Conservation (phyloP, 306 rosid genomes). For the Acacia confusa region DNA sequence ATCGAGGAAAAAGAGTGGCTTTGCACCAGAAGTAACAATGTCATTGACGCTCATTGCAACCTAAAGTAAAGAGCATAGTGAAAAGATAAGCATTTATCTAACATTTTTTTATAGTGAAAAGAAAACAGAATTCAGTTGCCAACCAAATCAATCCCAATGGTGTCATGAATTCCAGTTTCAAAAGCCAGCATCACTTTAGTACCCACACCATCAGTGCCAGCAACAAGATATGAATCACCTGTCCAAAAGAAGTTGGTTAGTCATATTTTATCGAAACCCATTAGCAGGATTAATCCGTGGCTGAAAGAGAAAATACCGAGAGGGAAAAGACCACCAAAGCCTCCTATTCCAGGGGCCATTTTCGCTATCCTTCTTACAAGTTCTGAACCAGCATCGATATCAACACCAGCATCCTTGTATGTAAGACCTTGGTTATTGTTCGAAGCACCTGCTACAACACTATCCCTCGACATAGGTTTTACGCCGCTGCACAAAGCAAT, state of each 20-base stretch:
- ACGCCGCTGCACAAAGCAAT: not conserved
- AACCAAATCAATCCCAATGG: conserved; percentile 97
- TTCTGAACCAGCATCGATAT: conserved; percentile 90
- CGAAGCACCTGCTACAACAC: conserved; percentile 6
- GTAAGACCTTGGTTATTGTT: conserved; percentile 50
- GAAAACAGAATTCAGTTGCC: not conserved
- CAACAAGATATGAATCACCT: conserved; percentile 89
- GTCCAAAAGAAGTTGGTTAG: conserved; percentile 11
- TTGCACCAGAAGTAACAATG: conserved; percentile 93
- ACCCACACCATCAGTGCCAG: conserved; percentile 96
- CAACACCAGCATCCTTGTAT: conserved; percentile 87
- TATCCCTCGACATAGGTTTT: conserved; percentile 27
- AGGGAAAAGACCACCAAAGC: conserved; percentile 91
- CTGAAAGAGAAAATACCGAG: conserved; percentile 48
- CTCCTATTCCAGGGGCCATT: conserved; percentile 95
- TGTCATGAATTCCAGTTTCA: conserved; percentile 86
- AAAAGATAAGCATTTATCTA: not conserved
- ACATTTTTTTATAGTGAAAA: not conserved
- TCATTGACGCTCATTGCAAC: conserved; percentile 99
- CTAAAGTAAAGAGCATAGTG: conserved; percentile 37
- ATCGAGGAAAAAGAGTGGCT: conserved; percentile 91
- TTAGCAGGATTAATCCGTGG: not conserved
- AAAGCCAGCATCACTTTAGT: conserved; percentile 88
- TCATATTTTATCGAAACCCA: not conserved
- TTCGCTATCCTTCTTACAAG: conserved; percentile 82